Base-by-base conservation (phyloP, 148 eudicot genomes). In the Oxyria digyna region DNA sequence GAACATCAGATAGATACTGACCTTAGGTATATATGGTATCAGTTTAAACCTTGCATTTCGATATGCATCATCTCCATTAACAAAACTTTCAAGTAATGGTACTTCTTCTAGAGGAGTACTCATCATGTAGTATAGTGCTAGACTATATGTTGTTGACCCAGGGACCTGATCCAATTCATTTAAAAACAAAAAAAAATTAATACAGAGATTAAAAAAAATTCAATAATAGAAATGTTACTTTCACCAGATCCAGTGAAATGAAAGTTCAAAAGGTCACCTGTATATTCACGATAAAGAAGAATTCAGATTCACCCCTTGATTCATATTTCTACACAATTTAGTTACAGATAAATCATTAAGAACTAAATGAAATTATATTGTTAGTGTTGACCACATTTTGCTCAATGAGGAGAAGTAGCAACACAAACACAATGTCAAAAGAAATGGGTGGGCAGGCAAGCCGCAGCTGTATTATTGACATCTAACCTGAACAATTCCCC, bases 21-120 rank as follows among this genome's bases (percentile, higher is more conserved):
- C 88, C 87, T 83, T 73, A 4, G 91, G 76, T 77, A 87, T 85
- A 67, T 87, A 83, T 35, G 91, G 91, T 74, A 87, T 87, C 66
- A 87, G 83, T 71, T 87, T 87, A 75, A 87, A 87, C 74, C 83
- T 87, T 24, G 91, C 81, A 72, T 87, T 87, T 73, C 91, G 76
- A 55, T 82, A 87, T 27, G 91, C 82, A 78, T 87, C 87, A 71
- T 85, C 86, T 69, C 85, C 78, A 46, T 79, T 81, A 67, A 87
- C 78, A 73, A 87, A 87, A 49, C 73, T 78, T 77, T 82, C 74
- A 48, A 87, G 78, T 76, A 85, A 64, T 17, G 91, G 87, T 67
- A 76, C 73, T 55, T 85, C 85, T 73, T 87, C 76, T 45, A 87
- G 49, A 17, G 85, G 83, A 69, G 82, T 80, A 67, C 76, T 76